phyloP scores from a whole-genome alignment of 768 basidiomycete genomes.

The Panus rudis region DNA sequence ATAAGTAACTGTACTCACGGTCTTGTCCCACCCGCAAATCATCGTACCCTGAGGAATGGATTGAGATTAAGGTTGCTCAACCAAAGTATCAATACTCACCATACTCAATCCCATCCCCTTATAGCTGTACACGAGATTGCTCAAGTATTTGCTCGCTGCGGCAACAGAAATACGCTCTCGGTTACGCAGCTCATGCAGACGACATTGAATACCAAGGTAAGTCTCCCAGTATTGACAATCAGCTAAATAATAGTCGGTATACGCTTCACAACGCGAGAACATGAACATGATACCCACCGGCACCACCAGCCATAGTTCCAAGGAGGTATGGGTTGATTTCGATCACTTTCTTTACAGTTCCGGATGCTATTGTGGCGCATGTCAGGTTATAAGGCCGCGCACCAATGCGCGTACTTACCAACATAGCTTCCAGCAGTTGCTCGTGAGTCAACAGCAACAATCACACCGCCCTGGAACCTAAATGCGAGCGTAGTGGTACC shows the following conservation, averaged over 20 bases:
- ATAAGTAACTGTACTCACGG: constrained; percentile 40
- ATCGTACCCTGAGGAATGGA: constrained; percentile 74
- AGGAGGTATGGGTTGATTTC: constrained; percentile 98
- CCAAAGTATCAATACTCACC: constrained; percentile 42
- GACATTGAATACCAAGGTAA: constrained; percentile 96
- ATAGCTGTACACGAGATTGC: constrained; percentile 95
- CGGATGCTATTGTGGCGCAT: constrained; percentile 55
- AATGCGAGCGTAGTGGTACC: constrained; percentile 98
- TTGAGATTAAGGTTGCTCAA: background rate
- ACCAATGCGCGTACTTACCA: constrained; percentile 43
- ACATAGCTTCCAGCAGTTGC: constrained; percentile 97
- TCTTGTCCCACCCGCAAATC: constrained; percentile 99
- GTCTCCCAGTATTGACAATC: constrained; percentile 99
- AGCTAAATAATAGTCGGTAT: constrained; percentile 37
- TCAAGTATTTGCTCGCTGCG: constrained; percentile 96
- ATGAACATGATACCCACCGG: constrained; percentile 45
- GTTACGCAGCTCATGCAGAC: constrained; percentile 94
- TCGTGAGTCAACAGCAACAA: constrained; percentile 98
- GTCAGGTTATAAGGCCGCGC: background rate
- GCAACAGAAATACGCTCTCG: constrained; percentile 96
- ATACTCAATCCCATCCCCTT: constrained; percentile 99
- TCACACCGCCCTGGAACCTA: constrained; percentile 92
- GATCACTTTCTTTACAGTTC: constrained; percentile 99
- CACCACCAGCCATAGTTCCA: constrained; percentile 99
- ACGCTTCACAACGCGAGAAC: background rate